Conservation (phyloP, 257 asterid species). For the Knoxia roxburghii region DNA sequence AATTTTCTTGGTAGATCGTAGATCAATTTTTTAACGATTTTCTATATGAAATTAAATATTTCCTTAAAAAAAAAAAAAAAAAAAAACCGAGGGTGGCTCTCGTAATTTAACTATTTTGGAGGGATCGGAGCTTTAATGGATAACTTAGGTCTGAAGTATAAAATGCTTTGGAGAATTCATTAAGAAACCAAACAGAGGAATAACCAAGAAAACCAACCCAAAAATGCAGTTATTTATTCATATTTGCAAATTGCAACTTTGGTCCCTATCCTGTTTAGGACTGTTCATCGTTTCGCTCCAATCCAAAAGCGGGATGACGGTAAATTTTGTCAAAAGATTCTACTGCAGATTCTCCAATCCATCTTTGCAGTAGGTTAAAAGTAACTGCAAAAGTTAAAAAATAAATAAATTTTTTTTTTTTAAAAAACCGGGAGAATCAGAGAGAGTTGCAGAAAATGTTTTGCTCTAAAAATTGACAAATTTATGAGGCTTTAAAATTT, state of each 20-base stretch:
- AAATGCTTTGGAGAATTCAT: neutral
- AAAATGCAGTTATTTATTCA: neutral
- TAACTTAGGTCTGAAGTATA: neutral
- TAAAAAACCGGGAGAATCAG: too few species aligned
- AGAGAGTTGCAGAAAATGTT: too few species aligned
- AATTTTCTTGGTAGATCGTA: too few species aligned
- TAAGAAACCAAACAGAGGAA: conserved; percentile 13
- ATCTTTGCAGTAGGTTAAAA: neutral
- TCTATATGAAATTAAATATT: too few species aligned
- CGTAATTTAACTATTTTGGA: neutral
- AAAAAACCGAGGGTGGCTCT: neutral
- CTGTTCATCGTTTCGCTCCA: conserved; percentile 5
- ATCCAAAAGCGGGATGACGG: conserved; percentile 4
- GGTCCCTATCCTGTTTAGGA: conserved; percentile 21
- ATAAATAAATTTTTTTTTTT: too few species aligned
- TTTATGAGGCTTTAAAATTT: too few species aligned
- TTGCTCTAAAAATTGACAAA: too few species aligned
- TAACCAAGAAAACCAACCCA: conserved; percentile 9
- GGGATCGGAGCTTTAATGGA: neutral
- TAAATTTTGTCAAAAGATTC: conserved; percentile 3
- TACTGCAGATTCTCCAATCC: neutral
- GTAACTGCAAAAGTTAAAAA: too few species aligned
- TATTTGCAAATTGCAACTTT: neutral
- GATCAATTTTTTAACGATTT: too few species aligned
- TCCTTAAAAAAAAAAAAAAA: neutral